Evolutionary conservation across 371 early-diverging fungal species (phyloP), one percentile per base, ranked within the genome.

Genomic region (Mucor sp.): DNA sequence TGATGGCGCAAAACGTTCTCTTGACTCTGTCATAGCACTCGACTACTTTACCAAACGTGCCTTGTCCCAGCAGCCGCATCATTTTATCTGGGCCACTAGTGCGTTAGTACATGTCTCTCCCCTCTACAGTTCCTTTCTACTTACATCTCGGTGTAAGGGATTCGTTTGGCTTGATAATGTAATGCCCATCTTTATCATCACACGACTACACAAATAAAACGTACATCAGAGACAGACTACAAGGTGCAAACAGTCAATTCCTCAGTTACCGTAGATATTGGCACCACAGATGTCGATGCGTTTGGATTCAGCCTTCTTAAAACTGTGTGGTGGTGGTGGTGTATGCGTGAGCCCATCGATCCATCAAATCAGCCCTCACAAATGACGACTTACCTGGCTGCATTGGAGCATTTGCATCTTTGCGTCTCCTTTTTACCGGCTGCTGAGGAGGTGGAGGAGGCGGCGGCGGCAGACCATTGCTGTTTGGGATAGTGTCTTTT

Each of bases 31-130:
- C 98, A 59, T 78, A 89, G 66, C 95, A 95, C 72, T 95, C 91
- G 27, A 95, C 93, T 14, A 98, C 99, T 74, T 94, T 95, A 62
- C 99, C 99, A 86, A 97, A 98, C 0, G 99, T 98, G 15, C 99
- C 99, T 81, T 97, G 97, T 3, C 99, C 99, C 7, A 98, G 78
- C 43, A 94, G 74, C 14, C 87, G 77, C 69, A 93, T 80, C 67
- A 97, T 94, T 76, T 89, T 86, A 79, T 93, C 93, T 93, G 72
- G 32, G 41, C 3, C 47, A 12, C 27, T 47, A 25, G 19, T 17
- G 58, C 7, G 25, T 11, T 1, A 35, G 37, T 12, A 35, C 37
- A 35, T 60, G n/a, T n/a, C n/a, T n/a, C n/a, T n/a, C n/a, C n/a
- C n/a, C n/a, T n/a, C n/a, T n/a, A n/a, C n/a, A n/a, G n/a, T n/a